Percentiles rank a stretch among this genome's conserved stretches.
Conservation (phyloP, 176 grass and related monocot genomes). For the Bromus sterilis region DNA sequence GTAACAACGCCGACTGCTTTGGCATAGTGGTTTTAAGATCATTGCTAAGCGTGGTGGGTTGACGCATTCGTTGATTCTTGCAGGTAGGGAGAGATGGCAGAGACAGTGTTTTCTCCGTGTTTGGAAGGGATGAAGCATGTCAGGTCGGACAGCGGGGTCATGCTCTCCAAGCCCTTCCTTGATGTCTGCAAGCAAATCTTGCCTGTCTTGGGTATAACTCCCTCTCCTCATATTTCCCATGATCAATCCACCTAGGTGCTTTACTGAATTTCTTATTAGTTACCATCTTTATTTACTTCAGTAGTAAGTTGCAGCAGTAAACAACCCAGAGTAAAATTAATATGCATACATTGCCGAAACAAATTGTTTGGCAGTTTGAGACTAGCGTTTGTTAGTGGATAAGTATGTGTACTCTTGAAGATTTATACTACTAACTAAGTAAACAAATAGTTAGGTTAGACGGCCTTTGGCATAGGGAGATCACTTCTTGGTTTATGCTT, state of each 20-base stretch:
- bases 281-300: slow-evolving; percentile 7
- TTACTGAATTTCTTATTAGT: neutral
- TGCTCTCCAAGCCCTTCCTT: slow-evolving; percentile 91
- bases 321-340: neutral
- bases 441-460: neutral
- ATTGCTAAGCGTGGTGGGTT: neutral
- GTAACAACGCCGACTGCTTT: neutral
- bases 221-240: neutral
- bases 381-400: neutral
- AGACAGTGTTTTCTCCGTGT: slow-evolving; percentile 83
- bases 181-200: slow-evolving; percentile 95
- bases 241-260: neutral
- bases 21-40: neutral
- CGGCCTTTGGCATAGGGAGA: neutral
- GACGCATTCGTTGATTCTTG: neutral
- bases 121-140: slow-evolving; percentile 97
- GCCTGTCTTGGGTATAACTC: slow-evolving; percentile 76
- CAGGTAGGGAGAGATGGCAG: slow-evolving; percentile 56
- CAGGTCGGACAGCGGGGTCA: slow-evolving; percentile 62
- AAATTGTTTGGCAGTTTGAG: neutral
- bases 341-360: neutral
- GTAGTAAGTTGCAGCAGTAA: neutral
- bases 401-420: neutral
- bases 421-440: neutral
- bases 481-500: neutral